Evolutionary conservation across 345 rosid species (phyloP).

Genomic region (Aethionema arabicum): DNA sequence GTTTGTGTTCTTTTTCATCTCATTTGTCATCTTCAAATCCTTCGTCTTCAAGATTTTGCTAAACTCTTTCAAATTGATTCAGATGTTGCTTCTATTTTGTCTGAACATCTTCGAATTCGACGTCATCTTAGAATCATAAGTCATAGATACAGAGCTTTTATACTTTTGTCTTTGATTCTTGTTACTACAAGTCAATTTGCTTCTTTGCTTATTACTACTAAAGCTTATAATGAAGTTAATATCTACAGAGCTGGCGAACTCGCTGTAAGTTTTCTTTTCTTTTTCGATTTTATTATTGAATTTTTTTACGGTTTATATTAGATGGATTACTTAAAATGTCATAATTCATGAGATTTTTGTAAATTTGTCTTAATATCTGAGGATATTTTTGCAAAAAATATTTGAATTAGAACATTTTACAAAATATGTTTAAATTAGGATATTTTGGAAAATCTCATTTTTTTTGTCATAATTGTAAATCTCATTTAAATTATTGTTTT

Average conservation of each 20-base stretch:
- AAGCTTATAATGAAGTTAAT: constrained; percentile 47
- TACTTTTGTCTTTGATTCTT: constrained; percentile 57
- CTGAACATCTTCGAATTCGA: constrained; percentile 83
- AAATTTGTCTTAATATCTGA: no score
- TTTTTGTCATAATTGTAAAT: neutral
- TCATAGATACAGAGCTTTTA: constrained; percentile 74
- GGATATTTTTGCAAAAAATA: no score
- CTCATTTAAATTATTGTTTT: no score
- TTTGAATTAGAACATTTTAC: no score
- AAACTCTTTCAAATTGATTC: constrained; percentile 67
- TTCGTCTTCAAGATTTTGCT: constrained; percentile 84
- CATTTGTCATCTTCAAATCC: constrained; percentile 87
- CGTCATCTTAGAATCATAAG: constrained; percentile 90
- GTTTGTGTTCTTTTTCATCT: constrained; percentile 85
- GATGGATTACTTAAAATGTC: no score
- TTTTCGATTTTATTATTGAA: no score
- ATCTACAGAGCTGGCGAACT: constrained; percentile 83
- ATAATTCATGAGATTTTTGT: no score
- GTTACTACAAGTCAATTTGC: constrained; percentile 88
- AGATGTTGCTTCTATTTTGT: constrained; percentile 68
- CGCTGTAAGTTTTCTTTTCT: constrained; percentile 57
- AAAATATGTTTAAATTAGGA: neutral
- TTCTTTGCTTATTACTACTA: constrained; percentile 76
- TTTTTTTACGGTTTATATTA: no score
- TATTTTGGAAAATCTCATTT: neutral